Base-by-base conservation (phyloP, 2,329 filamentous ascomycete species). In the Rhytidhysteron rufulum region DNA sequence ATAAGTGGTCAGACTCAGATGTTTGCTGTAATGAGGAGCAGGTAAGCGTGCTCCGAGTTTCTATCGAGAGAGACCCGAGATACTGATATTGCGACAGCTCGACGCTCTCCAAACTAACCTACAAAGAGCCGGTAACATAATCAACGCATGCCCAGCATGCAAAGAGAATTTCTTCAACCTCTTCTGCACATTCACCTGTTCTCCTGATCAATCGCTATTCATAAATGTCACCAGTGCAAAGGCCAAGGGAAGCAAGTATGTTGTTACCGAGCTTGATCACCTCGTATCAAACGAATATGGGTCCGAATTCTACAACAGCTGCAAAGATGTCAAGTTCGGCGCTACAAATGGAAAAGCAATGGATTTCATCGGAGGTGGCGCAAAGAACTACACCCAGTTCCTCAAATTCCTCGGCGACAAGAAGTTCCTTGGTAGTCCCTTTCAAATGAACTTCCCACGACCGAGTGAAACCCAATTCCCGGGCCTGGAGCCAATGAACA, bases 151-250 rank as follows among this genome's bases (percentile, higher is more conserved):
- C 63, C 93, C 93, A 2, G 93, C 94, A 22, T 98, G 93, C 78
- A 95, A 93, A 67, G 85, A 90, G 56, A 98, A 98, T 73, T 98
- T 98, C 73, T 97, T 88, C 74, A 95, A 98, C 70, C 75, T 94
- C 32, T 98, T 98, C 67, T 98, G 93, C 71, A 94, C 89, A 4
- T 97, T 98, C 60, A 97, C 90, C 2, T 98, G 94, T 71, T 98
- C 93, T 4, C 91, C 94, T 5, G 86, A 98, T 58, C 93, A 98
- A 64, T 96, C 89, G 0, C 73, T 95, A 0, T 98, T 98, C 60
- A 75, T 98, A 62, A 98, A 98, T 57, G 82, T 98, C 31, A 97
- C 93, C 9, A 69, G 82, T 39, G 85, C 83, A 0, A 77, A 79
- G 47, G 66, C 77, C 17, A 87, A 75, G 66, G 65, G 70, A 48